Evolutionary conservation across 345 rosid genomes (phyloP).

Genomic region (Ailanthus altissimus): DNA sequence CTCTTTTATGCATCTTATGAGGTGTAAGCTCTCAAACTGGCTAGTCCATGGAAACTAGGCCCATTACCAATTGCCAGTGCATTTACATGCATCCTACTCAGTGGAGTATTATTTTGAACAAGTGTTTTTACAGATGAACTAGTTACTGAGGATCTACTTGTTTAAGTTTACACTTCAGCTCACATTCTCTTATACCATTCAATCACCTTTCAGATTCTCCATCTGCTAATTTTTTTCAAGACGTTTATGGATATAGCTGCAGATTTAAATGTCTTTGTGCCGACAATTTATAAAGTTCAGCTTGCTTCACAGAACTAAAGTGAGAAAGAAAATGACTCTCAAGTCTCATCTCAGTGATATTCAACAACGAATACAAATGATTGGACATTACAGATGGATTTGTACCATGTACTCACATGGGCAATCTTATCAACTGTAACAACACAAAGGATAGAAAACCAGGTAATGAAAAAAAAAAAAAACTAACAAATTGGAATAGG

Average conservation of each 20-base stretch:
- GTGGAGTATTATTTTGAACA: too few species aligned
- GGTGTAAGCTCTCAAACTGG: not conserved
- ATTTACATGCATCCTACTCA: not conserved
- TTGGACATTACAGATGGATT: not conserved
- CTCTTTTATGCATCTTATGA: not conserved
- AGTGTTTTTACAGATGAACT: too few species aligned
- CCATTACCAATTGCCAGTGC: not conserved
- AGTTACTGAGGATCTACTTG: too few species aligned
- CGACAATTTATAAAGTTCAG: too few species aligned
- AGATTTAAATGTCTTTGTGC: too few species aligned
- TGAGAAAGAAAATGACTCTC: not conserved
- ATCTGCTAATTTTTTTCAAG: too few species aligned
- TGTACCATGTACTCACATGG: conserved; percentile 1
- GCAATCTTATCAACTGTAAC: not conserved
- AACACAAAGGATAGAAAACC: not conserved
- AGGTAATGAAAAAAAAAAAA: not conserved
- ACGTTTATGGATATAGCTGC: too few species aligned
- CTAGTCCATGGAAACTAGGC: not conserved
- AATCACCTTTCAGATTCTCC: too few species aligned
- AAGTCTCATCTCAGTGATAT: not conserved
- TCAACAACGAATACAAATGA: not conserved
- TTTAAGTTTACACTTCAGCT: too few species aligned
- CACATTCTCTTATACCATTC: too few species aligned
- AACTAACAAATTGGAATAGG: conserved; percentile 44
- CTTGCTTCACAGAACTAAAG: not conserved